Evolutionary conservation across 345 rosid species (phyloP), one percentile per base, ranked within the genome.

Genomic region (Geranium brycei): DNA sequence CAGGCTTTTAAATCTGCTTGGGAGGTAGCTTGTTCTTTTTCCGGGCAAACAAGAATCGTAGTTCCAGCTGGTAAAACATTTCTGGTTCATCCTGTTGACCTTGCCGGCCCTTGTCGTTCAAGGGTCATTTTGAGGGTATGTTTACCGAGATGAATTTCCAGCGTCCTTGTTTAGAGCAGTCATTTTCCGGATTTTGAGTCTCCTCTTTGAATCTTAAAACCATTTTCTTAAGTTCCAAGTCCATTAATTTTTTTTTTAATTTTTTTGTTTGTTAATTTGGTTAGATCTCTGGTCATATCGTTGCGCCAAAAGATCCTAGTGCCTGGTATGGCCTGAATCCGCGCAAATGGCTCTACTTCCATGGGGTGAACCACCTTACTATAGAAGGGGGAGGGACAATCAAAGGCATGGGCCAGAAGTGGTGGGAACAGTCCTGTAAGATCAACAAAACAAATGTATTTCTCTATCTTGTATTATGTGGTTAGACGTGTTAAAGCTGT

Each of bases 361-460:
- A 72, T 62, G 78, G 83, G 58, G 77, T 89, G 56, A 89, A 81
- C 61, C 98, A 85, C 78, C 87, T 92, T 3, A 78, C 82, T 1
- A 51, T 92, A 17, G 80, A 77, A 71, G 98, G 98, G 67, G 84
- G 88, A 19, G 98, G 98, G 65, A 77, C 71, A 58, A 79, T 89
- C 31, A 76, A 87, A 67, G 98, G 97, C 19, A 86, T 74, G 98
- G 98, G 98, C 3, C 75, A 71, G 53, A 65, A 74, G 76, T 92
- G 98, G 98, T 92, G 98, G 98, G 76, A 73, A 51, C 73, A 64
- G 38, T 89, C 96, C 51, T 92, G 98, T 85, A 87, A 89, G 82
- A 81, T 67, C 62, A 80, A 87, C 30, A 62, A 62, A 38, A 68
- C 75, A 31, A 82, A 80, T 64, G 90, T 87, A 80, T 35, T 62